Conservation (phyloP, 2,329 filamentous ascomycete species). For the Didymella glomerata region DNA sequence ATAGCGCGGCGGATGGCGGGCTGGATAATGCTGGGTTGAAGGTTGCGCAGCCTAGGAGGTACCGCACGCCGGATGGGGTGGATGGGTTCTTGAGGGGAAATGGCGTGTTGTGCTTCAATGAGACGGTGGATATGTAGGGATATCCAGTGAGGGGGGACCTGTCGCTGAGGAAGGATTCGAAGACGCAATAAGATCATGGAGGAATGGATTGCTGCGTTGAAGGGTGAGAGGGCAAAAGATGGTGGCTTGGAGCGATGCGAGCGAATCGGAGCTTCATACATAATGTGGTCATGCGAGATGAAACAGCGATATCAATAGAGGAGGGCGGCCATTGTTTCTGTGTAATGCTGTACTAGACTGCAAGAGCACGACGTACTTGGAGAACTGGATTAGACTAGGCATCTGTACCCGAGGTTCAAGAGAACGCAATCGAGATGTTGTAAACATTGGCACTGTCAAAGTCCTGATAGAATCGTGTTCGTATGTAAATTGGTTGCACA, state of each 20-base stretch:
- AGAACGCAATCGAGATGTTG: background rate
- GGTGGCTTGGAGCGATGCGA: no score
- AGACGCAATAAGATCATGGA: background rate
- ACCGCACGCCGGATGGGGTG: conserved; percentile 75
- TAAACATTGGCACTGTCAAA: no score
- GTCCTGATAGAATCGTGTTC: no score
- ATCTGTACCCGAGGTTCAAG: background rate
- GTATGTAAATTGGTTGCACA: background rate
- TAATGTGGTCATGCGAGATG: background rate
- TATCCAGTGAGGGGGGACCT: background rate
- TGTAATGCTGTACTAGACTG: background rate
- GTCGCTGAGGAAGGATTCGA: background rate
- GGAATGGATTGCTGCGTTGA: no score
- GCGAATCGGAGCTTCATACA: no score
- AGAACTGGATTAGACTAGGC: background rate
- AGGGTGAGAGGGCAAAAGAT: no score
- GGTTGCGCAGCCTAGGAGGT: conserved; percentile 51
- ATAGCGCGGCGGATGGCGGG: conserved; percentile 54
- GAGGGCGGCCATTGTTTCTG: background rate
- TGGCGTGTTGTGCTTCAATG: conserved; percentile 90
- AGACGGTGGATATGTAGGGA: conserved; percentile 70
- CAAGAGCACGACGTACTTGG: background rate
- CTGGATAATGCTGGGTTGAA: conserved; percentile 48
- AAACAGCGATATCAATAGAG: background rate
- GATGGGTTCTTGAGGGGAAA: conserved; percentile 87